phyloP scores from a whole-genome alignment of 2,329 filamentous ascomycete species.

The Hypoxylon rubiginosum region DNA sequence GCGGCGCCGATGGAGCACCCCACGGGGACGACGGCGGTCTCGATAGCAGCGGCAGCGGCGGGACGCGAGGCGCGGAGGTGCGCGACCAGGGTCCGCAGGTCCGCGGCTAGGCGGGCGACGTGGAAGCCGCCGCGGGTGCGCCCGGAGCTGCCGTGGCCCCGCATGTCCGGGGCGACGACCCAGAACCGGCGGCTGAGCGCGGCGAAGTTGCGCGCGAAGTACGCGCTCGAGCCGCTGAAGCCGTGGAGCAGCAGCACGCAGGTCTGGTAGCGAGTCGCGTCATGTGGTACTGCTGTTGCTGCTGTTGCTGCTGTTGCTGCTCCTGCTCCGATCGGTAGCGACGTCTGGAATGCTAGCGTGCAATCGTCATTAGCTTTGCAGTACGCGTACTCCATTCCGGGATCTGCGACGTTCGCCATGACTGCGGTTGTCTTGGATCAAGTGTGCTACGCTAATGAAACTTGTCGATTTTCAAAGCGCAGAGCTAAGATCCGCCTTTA shows the following conservation, averaged over 20 bases:
- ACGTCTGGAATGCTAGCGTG: conserved; percentile 54
- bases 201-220: conserved; percentile 55
- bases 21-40: conserved; percentile 49
- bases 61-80: conserved; percentile 41
- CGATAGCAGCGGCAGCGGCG: too few relatives aligned
- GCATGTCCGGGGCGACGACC: conserved; percentile 57
- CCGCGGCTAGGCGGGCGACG: conserved; percentile 57
- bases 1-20: conserved; percentile 59
- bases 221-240: conserved; percentile 57
- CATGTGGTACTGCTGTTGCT: too few relatives aligned
- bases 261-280: conserved; percentile 36
- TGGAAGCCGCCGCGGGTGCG: conserved; percentile 55
- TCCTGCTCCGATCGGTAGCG: conserved; percentile 43
- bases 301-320: not conserved
- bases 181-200: conserved; percentile 49
- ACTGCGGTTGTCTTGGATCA: not conserved
- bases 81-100: conserved; percentile 52
- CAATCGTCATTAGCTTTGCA: conserved; percentile 53
- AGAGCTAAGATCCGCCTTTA: not conserved
- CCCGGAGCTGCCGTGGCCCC: conserved; percentile 56
- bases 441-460: not conserved
- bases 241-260: conserved; percentile 57
- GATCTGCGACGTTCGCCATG: conserved; percentile 16
- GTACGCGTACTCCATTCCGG: conserved; percentile 50
- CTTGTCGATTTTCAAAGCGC: not conserved